Percentiles rank a stretch among this genome's conserved stretches.
phyloP scores from a whole-genome alignment of 768 basidiomycete genomes.

The Daedaleopsis nitida region DNA sequence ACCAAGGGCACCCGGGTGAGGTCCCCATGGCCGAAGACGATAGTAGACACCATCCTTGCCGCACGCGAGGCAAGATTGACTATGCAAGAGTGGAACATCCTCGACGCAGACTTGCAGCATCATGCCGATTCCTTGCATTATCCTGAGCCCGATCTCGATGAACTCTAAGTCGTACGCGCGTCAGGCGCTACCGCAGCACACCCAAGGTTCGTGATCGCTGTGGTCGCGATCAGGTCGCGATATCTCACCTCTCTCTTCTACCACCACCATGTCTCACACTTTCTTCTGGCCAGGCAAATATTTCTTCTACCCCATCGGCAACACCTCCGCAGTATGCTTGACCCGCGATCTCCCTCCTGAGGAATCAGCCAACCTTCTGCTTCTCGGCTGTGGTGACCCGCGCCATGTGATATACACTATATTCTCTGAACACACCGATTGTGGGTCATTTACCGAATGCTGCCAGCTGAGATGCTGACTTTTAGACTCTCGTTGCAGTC shows the following conservation, averaged over 20 bases:
- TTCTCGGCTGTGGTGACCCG: slow-evolving; percentile 23
- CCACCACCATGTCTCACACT: slow-evolving; percentile 44
- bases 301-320: slow-evolving; percentile 62
- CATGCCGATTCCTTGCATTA: not conserved
- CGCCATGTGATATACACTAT: slow-evolving; percentile 21
- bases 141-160: not conserved
- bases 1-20: not conserved
- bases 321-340: slow-evolving; percentile 55
- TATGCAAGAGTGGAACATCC: not conserved
- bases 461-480: not conserved
- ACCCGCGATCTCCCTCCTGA: slow-evolving; percentile 51
- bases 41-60: not conserved
- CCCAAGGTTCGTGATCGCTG: not conserved
- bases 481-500: not conserved
- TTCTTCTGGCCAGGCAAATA: slow-evolving; percentile 44
- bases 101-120: not conserved
- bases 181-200: not conserved
- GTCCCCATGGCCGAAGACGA: not conserved
- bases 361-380: slow-evolving; percentile 46
- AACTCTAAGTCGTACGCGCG: not conserved
- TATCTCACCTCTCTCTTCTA: not conserved
- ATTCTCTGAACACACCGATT: not conserved
- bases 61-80: not conserved
- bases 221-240: not conserved
- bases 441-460: not conserved